Percentiles rank a stretch among this genome's conserved stretches.
Conservation (phyloP, 1,284 basidiomycete genomes). For the Grifola frondosa region DNA sequence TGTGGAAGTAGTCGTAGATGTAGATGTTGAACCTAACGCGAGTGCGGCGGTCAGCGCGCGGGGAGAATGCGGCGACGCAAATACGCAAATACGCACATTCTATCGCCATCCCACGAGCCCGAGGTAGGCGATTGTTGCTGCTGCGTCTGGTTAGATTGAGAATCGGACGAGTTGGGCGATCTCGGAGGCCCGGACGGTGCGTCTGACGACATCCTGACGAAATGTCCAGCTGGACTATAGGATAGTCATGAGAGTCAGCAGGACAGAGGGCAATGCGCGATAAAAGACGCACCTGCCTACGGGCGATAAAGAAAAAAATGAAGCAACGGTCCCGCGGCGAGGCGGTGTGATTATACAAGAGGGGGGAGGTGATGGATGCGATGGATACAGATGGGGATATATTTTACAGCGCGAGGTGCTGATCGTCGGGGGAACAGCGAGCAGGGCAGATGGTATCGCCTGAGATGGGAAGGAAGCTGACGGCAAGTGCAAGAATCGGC, state of each 20-base stretch:
- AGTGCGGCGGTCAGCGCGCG: conserved; percentile 1
- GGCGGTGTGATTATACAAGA: conserved; percentile 15
- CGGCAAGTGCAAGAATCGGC: conserved; percentile 6
- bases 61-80: conserved; percentile 10
- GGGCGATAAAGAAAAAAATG: no score
- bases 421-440: conserved; percentile 6
- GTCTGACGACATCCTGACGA: no score
- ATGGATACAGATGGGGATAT: conserved; percentile 7
- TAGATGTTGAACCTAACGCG: conserved; percentile 78
- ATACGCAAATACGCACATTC: conserved; percentile 39
- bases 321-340: neutral
- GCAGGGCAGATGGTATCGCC: conserved; percentile 17
- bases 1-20: conserved; percentile 78
- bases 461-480: conserved; percentile 17
- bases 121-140: conserved; percentile 4
- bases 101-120: conserved; percentile 53
- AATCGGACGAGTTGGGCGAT: conserved; percentile 4
- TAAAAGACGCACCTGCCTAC: no score
- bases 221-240: no score
- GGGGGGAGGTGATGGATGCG: conserved; percentile 8
- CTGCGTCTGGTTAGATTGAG: conserved; percentile 15
- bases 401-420: no score
- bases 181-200: conserved; percentile 12
- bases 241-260: no score
- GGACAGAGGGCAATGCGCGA: no score